Evolutionary conservation across 305 asterid genomes (phyloP).

Genomic region (Salvia sclarea): DNA sequence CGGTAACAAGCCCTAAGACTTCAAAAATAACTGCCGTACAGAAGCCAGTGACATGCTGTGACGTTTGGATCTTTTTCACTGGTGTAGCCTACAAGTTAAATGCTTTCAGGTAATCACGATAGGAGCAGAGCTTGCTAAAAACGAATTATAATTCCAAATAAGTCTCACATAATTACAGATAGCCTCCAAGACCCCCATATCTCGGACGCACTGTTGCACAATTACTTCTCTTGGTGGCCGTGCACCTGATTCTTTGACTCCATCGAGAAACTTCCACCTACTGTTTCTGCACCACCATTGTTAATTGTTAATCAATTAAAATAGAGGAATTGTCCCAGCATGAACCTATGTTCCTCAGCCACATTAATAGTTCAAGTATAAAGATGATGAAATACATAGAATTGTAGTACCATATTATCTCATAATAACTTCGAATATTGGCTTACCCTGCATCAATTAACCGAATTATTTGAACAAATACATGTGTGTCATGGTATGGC

Average conservation of each 20-base stretch:
- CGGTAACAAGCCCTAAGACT: constrained; percentile 58
- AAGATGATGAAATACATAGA: neutral
- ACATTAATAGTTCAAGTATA: constrained; percentile 3
- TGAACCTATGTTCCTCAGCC: constrained; percentile 11
- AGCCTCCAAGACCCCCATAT: constrained; percentile 77
- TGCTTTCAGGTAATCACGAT: constrained; percentile 31
- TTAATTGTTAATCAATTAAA: constrained; percentile 31
- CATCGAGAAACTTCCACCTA: constrained; percentile 89
- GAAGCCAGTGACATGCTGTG: constrained; percentile 62
- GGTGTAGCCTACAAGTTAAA: constrained; percentile 59
- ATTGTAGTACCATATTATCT: constrained; percentile 5
- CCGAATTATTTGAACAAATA: constrained; percentile 74
- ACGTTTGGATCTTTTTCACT: constrained; percentile 61
- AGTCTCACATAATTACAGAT: constrained; percentile 73
- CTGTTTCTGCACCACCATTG: constrained; percentile 62
- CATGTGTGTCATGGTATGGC: constrained; percentile 89
- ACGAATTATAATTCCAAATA: constrained; percentile 20
- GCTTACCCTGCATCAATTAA: constrained; percentile 74
- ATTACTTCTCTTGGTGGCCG: constrained; percentile 77
- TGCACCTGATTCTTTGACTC: constrained; percentile 85
- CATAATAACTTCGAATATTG: neutral
- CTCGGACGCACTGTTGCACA: constrained; percentile 77
- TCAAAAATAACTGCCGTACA: constrained; percentile 85
- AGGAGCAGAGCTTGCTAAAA: constrained; percentile 8
- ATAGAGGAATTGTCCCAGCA: neutral